Conservation (phyloP, 1,139 yeast genomes). For the Pichia sp. region DNA sequence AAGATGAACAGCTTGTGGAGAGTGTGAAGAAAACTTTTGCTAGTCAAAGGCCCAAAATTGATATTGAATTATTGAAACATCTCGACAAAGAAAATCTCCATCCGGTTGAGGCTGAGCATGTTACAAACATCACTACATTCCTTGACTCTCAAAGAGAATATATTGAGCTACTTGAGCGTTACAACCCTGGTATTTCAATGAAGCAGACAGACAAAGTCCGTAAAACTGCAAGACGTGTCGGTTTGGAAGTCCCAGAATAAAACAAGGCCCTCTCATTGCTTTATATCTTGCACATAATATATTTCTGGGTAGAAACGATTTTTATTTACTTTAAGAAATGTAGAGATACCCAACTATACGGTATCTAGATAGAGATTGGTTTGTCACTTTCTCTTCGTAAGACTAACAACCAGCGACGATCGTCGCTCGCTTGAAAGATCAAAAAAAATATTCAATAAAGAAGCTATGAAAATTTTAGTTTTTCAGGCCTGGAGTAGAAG, state of each 20-base stretch:
- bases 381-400: not conserved
- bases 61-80: slow-evolving; percentile 26
- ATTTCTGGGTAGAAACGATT: no score
- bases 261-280: not conserved
- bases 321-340: no score
- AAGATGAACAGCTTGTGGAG: slow-evolving; percentile 22
- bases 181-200: slow-evolving; percentile 78
- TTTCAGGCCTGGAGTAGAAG: not conserved
- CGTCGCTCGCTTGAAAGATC: slow-evolving; percentile 1
- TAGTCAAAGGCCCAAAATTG: slow-evolving; percentile 22
- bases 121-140: slow-evolving; percentile 46
- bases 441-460: not conserved
- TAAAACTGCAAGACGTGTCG: slow-evolving; percentile 80
- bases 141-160: slow-evolving; percentile 69
- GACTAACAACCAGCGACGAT: slow-evolving; percentile 1
- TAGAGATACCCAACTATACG: no score
- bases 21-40: slow-evolving; percentile 18
- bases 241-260: slow-evolving; percentile 52
- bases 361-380: no score
- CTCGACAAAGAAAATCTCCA: slow-evolving; percentile 26
- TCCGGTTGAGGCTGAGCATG: slow-evolving; percentile 30
- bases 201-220: slow-evolving; percentile 71
- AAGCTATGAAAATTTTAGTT: not conserved
- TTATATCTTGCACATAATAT: not conserved
- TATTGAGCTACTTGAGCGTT: slow-evolving; percentile 71